Evolutionary conservation across 352 stramenopile genomes (phyloP).

Genomic region (Phytophthora megakarya): DNA sequence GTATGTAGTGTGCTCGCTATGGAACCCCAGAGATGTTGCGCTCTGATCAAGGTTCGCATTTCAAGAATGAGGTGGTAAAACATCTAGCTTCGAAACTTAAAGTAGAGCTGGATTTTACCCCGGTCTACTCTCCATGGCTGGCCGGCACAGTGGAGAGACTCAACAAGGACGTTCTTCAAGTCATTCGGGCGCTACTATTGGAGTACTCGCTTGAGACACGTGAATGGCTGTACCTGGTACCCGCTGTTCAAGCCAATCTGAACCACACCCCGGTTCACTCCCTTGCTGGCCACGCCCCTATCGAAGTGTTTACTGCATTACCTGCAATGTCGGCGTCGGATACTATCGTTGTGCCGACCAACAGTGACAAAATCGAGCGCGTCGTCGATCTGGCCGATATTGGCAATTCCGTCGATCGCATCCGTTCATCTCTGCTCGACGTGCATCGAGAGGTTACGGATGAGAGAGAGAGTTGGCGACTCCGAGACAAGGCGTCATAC

Average conservation of each 20-base stretch:
- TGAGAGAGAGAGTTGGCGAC: neutral
- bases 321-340: neutral
- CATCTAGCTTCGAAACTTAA: no score
- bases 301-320: neutral
- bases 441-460: neutral
- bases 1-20: no score
- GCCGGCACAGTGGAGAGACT: neutral
- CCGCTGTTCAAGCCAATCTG: neutral
- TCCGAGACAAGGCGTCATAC: neutral
- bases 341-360: neutral
- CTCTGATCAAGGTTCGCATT: no score
- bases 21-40: no score
- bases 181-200: neutral
- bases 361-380: neutral
- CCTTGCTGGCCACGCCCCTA: neutral
- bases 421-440: neutral
- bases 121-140: neutral
- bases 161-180: neutral
- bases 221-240: neutral
- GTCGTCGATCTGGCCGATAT: neutral
- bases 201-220: neutral
- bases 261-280: neutral
- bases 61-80: no score
- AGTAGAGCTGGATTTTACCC: no score
- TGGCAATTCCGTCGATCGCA: neutral